Evolutionary conservation across 1,139 yeast species (phyloP).

Genomic region (Protomyces gravidus): DNA sequence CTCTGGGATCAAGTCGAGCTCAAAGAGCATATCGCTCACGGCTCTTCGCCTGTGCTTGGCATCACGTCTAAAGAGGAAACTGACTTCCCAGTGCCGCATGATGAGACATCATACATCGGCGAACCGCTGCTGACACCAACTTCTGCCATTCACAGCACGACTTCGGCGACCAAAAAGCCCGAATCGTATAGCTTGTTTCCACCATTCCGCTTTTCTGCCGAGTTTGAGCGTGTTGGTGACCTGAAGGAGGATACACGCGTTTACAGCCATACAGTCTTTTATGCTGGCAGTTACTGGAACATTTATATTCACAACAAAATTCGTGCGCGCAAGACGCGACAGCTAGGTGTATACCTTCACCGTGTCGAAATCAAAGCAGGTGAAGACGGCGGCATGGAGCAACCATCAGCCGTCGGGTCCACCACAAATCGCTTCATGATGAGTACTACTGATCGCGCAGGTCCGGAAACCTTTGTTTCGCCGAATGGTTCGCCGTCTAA

Average conservation of each 20-base stretch:
- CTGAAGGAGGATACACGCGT: slow-evolving; percentile 48
- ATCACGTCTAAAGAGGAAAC: slow-evolving; percentile 13
- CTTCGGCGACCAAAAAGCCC: not conserved
- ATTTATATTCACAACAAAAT: slow-evolving; percentile 49
- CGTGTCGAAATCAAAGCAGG: slow-evolving; percentile 42
- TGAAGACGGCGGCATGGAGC: slow-evolving; percentile 29
- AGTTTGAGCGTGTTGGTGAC: slow-evolving; percentile 48
- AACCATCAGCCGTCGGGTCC: slow-evolving; percentile 41
- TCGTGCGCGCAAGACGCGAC: slow-evolving; percentile 45
- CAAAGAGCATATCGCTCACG: slow-evolving; percentile 11
- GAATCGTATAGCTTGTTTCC: slow-evolving; percentile 45
- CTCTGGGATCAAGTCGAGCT: slow-evolving; percentile 26
- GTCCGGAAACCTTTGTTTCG: not conserved
- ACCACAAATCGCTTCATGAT: slow-evolving; percentile 39
- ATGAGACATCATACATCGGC: slow-evolving; percentile 23
- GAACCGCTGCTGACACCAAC: slow-evolving; percentile 19
- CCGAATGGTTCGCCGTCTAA: slow-evolving; percentile 8
- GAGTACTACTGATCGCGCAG: not conserved
- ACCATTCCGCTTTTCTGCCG: slow-evolving; percentile 52
- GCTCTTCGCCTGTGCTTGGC: slow-evolving; percentile 3
- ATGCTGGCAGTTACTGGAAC: slow-evolving; percentile 58
- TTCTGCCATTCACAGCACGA: not conserved
- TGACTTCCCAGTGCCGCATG: slow-evolving; percentile 13
- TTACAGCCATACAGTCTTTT: slow-evolving; percentile 52
- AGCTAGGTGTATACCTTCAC: slow-evolving; percentile 54